A percentile compares a stretch with the other conserved stretches of the same genome.
Conservation (phyloP, 2,329 filamentous ascomycete genomes). For the Acrodontium crateriforme region DNA sequence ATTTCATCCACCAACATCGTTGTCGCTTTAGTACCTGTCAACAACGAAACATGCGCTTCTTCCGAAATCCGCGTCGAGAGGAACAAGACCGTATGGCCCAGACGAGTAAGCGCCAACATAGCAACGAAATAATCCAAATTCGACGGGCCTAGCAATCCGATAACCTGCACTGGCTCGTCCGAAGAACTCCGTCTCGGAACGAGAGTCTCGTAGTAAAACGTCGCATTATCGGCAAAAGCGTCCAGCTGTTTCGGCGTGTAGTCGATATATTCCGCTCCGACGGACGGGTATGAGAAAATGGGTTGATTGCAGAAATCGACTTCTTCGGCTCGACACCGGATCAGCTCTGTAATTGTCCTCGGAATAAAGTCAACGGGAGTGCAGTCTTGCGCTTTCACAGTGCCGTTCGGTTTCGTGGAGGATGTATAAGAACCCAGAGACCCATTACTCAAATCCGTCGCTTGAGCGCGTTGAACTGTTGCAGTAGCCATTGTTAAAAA, state of each 20-base stretch:
- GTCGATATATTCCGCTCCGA: not conserved
- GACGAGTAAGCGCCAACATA: conserved; percentile 38
- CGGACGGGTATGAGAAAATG: conserved; percentile 1
- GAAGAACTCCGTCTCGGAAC: conserved; percentile 10
- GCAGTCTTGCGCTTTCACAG: no score
- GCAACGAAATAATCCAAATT: conserved; percentile 43
- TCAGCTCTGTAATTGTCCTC: not conserved
- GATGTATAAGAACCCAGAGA: no score
- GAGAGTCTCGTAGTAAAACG: not conserved
- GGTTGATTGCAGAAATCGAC: not conserved
- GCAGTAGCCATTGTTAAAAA: no score
- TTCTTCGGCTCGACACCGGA: not conserved
- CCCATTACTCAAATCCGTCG: no score
- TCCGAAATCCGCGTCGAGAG: conserved; percentile 41
- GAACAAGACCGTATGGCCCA: conserved; percentile 42
- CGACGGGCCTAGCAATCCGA: conserved; percentile 40
- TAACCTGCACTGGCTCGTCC: conserved; percentile 20
- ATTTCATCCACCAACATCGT: not conserved
- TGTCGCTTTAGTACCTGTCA: conserved; percentile 22
- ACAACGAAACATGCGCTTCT: conserved; percentile 36
- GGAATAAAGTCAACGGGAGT: conserved; percentile 3
- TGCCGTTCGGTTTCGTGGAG: no score
- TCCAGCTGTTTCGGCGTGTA: conserved; percentile 1
- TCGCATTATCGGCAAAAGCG: not conserved
- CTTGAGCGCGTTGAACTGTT: no score